Percentiles rank a stretch among this genome's conserved stretches.
Conservation (phyloP, 2,329 filamentous ascomycete genomes). For the Botrytis squamosa region DNA sequence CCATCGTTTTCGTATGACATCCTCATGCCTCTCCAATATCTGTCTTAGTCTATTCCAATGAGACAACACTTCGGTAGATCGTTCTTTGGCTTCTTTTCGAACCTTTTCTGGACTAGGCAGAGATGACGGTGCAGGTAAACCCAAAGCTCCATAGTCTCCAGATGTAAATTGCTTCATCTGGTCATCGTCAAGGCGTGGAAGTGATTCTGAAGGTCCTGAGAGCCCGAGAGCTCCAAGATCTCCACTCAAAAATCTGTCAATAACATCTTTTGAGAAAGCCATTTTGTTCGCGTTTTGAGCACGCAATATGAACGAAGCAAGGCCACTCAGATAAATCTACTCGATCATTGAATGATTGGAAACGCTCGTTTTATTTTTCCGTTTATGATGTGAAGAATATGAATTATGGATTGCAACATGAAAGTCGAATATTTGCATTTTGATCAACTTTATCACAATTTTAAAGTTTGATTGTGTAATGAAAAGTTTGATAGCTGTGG, state of each 20-base stretch:
- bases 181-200: not conserved
- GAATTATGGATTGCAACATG: not conserved
- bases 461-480: not conserved
- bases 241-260: not conserved
- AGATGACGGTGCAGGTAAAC: constrained; percentile 3
- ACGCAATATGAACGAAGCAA: not conserved
- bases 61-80: constrained; percentile 20
- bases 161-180: too few species aligned
- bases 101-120: constrained; percentile 15
- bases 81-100: constrained; percentile 22
- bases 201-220: not conserved
- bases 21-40: constrained; percentile 52
- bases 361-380: not conserved
- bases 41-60: constrained; percentile 24
- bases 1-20: constrained; percentile 54
- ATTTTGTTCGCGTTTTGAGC: not conserved
- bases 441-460: not conserved
- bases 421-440: too few species aligned
- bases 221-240: not conserved
- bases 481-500: not conserved
- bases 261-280: not conserved
- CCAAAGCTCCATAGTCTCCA: not conserved
- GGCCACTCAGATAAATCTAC: not conserved
- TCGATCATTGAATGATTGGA: not conserved
- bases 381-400: not conserved